Conservation (phyloP, 345 rosid species). For the Ailanthus altissimus region DNA sequence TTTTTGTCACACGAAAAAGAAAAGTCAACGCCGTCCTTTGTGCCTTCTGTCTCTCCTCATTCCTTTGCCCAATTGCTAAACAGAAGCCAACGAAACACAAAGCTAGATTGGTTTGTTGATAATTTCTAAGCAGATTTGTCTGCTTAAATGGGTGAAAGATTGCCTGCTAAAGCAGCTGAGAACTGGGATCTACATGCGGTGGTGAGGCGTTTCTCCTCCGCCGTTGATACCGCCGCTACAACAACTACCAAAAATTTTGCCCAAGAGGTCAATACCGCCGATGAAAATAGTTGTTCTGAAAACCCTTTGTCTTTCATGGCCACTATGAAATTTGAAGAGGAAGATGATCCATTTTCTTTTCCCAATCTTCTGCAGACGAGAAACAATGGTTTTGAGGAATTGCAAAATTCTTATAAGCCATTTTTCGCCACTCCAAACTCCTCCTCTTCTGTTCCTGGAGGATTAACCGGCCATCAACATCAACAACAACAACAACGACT, state of each 20-base stretch:
- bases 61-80: conserved; percentile 19
- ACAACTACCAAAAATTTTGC: not conserved
- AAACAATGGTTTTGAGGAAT: conserved; percentile 39
- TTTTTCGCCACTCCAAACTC: conserved; percentile 38
- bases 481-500: conserved; percentile 14
- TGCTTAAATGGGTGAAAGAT: conserved; percentile 12
- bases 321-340: conserved; percentile 40
- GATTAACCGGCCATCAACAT: conserved; percentile 24
- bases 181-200: conserved; percentile 89
- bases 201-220: conserved; percentile 62
- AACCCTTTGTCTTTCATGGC: conserved; percentile 40
- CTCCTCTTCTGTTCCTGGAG: conserved; percentile 25
- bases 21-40: conserved; percentile 85
- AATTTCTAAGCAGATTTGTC: conserved; percentile 29
- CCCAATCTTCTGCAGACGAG: conserved; percentile 27
- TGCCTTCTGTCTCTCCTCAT: conserved; percentile 32
- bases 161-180: conserved; percentile 36
- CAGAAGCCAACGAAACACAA: not conserved
- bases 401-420: conserved; percentile 59
- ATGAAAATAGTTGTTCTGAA: not conserved
- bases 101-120: conserved; percentile 13
- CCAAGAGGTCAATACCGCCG: not conserved
- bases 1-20: conserved; percentile 19
- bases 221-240: not conserved
- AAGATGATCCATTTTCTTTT: conserved; percentile 37